Conservation (phyloP, 2,329 filamentous ascomycete genomes). For the Trichoderma semiorbis region DNA sequence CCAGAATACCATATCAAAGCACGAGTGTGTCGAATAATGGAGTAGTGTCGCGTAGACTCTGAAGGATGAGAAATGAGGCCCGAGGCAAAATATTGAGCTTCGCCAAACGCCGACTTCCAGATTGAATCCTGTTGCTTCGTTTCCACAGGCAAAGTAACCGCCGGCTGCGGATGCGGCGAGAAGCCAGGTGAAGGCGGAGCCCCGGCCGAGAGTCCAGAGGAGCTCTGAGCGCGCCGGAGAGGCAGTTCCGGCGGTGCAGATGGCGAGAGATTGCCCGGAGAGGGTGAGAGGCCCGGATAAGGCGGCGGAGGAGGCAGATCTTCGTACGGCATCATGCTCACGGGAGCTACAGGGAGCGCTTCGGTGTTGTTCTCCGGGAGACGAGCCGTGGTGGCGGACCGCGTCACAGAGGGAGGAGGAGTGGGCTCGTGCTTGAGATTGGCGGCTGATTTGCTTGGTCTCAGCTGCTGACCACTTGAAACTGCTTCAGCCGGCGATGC, state of each 20-base stretch:
- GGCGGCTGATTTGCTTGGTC: slow-evolving; percentile 20
- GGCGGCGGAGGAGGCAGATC: slow-evolving; percentile 12
- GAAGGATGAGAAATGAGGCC: slow-evolving; percentile 61
- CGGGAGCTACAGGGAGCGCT: neutral
- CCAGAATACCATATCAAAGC: slow-evolving; percentile 65
- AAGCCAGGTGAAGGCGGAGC: neutral
- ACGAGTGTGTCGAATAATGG: slow-evolving; percentile 63
- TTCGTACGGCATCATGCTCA: slow-evolving; percentile 15
- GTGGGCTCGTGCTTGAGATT: slow-evolving; percentile 7
- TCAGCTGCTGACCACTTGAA: neutral
- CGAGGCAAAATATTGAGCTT: slow-evolving; percentile 63
- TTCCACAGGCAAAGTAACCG: neutral
- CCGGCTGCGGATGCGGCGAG: neutral
- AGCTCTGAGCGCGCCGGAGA: slow-evolving; percentile 11
- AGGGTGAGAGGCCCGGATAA: neutral
- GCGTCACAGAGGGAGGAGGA: neutral
- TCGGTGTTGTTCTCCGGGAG: neutral
- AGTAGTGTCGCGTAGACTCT: slow-evolving; percentile 63
- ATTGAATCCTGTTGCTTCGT: slow-evolving; percentile 21
- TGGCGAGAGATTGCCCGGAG: neutral
- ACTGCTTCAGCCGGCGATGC: neutral
- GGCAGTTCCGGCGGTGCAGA: neutral
- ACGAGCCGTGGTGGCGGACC: neutral
- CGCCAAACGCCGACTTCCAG: slow-evolving; percentile 50
- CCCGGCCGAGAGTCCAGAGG: neutral